Evolutionary conservation across 2,329 filamentous ascomycete species (phyloP), one percentile per base, ranked within the genome.

Genomic region (Lasiodiplodia sp.): DNA sequence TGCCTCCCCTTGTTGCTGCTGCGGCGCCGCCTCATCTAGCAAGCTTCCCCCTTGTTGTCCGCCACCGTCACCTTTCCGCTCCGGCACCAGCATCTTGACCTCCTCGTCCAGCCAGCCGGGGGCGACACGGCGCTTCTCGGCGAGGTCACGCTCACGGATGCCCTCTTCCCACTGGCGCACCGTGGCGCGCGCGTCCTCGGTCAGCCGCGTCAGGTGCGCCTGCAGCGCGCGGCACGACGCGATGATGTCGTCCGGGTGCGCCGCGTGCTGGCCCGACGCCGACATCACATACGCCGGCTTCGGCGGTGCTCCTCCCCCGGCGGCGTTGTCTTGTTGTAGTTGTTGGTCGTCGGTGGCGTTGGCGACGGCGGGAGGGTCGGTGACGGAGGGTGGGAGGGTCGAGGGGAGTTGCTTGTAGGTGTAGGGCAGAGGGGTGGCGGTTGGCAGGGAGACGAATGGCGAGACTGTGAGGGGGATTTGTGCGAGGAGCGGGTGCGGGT

Each of bases 391-490:
- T 0, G 96, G 95, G 0, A 98, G 88, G 2, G 93, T 92, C 0
- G 93, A 95, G 0, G 95, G 93, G 77, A 98, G 91, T 12, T 90
- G 87, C 78, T 94, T 95, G 87, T 97, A 98, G 73, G 93, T 97
- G 84, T 98, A 98, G 28, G 96, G 95, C 8, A 99, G 88, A 0
- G 94, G 97, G 23, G 94, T 92, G 31, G 95, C 91, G 37, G 92
- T 91, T 12, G 96, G 96, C 38, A 99, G 90, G 70, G 91, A 92
- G 75, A 98, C 89, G 83, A 97, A 97, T 31, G 96, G 96, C 3
- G 95, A 97, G 55, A 98, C 94, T 62, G 94, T 96, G 67, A 99
- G 84, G 37, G 96, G 94, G 51, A 98, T 90, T 82, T 99, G 96
- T 72, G 94, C 92, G 57, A 99, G 89, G 72, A 97, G 88, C 18